Evolutionary conservation across 352 stramenopile genomes (phyloP).

Genomic region (Phytopythium sindhum): DNA sequence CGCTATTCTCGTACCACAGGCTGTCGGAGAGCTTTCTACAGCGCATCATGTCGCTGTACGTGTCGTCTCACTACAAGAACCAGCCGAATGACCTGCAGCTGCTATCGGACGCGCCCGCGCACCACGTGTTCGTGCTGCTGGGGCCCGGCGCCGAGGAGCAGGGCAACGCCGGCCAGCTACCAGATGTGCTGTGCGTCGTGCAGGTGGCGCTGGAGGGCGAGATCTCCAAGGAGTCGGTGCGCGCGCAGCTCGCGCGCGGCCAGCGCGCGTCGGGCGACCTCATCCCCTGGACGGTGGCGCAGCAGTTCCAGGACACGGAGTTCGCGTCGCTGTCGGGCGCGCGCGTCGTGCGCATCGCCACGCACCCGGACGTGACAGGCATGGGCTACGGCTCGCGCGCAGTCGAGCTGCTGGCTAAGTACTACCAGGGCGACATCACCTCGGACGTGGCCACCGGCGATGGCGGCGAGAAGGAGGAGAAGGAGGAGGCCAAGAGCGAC

Average conservation of each 20-base stretch:
- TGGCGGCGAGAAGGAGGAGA: conserved; percentile 25
- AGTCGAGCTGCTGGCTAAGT: conserved; percentile 94
- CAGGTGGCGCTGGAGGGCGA: conserved; percentile 97
- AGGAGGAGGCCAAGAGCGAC: conserved; percentile 22
- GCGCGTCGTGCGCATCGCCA: conserved; percentile 97
- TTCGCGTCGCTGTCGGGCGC: conserved; percentile 97
- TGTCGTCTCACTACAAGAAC: conserved; percentile 99
- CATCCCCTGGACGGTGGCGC: conserved; percentile 98
- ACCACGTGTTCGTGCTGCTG: conserved; percentile 98
- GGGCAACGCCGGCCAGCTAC: conserved; percentile 88
- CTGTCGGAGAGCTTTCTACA: conserved; percentile 96
- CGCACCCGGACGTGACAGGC: conserved; percentile 94
- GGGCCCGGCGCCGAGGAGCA: conserved; percentile 91
- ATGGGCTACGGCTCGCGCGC: conserved; percentile 98
- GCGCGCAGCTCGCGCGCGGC: conserved; percentile 93
- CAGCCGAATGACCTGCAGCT: conserved; percentile 99
- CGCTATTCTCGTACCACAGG: conserved; percentile 99
- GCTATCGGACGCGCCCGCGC: conserved; percentile 96
- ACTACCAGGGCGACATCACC: conserved; percentile 98
- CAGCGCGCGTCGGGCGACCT: conserved; percentile 97
- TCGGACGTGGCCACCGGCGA: conserved; percentile 33
- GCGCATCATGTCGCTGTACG: conserved; percentile 95
- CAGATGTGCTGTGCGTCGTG: conserved; percentile 98
- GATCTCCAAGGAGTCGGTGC: conserved; percentile 95
- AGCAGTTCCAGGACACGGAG: conserved; percentile 99